Evolutionary conservation across 805 yeast species (phyloP).

Genomic region (Starmerella roubikii): DNA sequence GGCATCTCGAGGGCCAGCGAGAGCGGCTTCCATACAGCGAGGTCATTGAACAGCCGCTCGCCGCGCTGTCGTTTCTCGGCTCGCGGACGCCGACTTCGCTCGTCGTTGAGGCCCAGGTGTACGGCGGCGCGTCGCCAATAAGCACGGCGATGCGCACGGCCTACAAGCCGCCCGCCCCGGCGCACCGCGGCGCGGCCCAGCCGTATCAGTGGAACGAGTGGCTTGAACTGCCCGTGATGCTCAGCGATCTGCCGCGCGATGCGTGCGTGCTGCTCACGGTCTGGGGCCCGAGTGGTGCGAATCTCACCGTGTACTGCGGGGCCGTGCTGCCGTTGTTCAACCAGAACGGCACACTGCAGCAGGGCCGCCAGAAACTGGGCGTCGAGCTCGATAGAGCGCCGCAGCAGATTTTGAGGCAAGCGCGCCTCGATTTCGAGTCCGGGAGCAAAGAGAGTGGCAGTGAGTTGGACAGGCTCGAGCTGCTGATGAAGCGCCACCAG

Average conservation of each 20-base stretch:
- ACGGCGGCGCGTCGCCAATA: slow-evolving; percentile 33
- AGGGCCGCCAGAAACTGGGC: slow-evolving; percentile 51
- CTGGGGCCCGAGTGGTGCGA: slow-evolving; percentile 50
- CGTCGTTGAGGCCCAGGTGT: slow-evolving; percentile 35
- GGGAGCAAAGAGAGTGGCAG: slow-evolving; percentile 7
- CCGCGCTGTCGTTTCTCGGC: slow-evolving; percentile 25
- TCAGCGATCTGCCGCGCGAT: slow-evolving; percentile 54
- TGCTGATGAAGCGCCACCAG: slow-evolving; percentile 46
- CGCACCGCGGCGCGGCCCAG: slow-evolving; percentile 7
- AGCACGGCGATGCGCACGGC: slow-evolving; percentile 39
- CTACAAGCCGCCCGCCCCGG: slow-evolving; percentile 31
- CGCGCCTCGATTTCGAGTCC: neutral
- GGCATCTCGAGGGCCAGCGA: slow-evolving; percentile 34
- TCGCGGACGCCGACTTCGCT: slow-evolving; percentile 17
- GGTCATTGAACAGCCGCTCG: slow-evolving; percentile 35
- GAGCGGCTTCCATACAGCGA: slow-evolving; percentile 34
- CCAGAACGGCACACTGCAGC: slow-evolving; percentile 44
- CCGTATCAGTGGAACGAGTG: slow-evolving; percentile 54
- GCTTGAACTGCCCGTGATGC: slow-evolving; percentile 56
- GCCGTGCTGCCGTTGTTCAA: slow-evolving; percentile 51
- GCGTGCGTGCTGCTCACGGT: slow-evolving; percentile 47
- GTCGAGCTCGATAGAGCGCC: slow-evolving; percentile 11
- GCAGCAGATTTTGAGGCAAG: neutral
- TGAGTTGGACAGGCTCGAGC: slow-evolving; percentile 39
- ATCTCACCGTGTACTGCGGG: slow-evolving; percentile 41